These are phyloP conservation scores for Pilaira anomala DNA, from an alignment of 192 early-diverging fungal genomes.

Conservation along the genomic window DNA sequence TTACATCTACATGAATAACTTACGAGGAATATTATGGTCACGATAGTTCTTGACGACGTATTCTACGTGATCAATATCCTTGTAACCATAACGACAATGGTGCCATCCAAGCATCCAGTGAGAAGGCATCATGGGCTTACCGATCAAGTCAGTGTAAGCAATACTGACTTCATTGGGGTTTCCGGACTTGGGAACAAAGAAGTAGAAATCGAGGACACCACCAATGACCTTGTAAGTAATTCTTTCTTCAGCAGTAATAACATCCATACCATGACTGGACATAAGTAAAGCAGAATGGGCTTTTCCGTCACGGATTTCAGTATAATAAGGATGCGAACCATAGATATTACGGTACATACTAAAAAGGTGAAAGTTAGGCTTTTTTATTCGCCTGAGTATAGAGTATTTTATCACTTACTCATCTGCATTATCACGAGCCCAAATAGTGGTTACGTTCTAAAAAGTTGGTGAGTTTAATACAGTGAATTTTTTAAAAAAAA, in stretches of 20 bases:
- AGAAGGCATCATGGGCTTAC: constrained; percentile 55
- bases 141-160: constrained; percentile 64
- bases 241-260: constrained; percentile 35
- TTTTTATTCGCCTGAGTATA: background rate
- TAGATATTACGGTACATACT: constrained; percentile 45
- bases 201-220: constrained; percentile 64
- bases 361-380: background rate
- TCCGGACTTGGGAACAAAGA: constrained; percentile 44
- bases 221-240: constrained; percentile 65
- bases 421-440: constrained; percentile 4
- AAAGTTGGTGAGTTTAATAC: too few relatives aligned
- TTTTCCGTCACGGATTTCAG: constrained; percentile 54
- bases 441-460: constrained; percentile 13
- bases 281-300: constrained; percentile 54
- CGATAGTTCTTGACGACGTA: constrained; percentile 52
- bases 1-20: constrained; percentile 6
- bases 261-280: constrained; percentile 71
- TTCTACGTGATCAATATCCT: constrained; percentile 52
- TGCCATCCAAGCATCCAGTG: constrained; percentile 36
- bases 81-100: constrained; percentile 48
- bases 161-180: constrained; percentile 29
- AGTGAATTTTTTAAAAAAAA: background rate
- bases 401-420: background rate
- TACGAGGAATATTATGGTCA: constrained; percentile 55
- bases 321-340: constrained; percentile 61